Base-by-base conservation (phyloP, 2,329 filamentous ascomycete genomes). In the Setomelanomma holmii region DNA sequence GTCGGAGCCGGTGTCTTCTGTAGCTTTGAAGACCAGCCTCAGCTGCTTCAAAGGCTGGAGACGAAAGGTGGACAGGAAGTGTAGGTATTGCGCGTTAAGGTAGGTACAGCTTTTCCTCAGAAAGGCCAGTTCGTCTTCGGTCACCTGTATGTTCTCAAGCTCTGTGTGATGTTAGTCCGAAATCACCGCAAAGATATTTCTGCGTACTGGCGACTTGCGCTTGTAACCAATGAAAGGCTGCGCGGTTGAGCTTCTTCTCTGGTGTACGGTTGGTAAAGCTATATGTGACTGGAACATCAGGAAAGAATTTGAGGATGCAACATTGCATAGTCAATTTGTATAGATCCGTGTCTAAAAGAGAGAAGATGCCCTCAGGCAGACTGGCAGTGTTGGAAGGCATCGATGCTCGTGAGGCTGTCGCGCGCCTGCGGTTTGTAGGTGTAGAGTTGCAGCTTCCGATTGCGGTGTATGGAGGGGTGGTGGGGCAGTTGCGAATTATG, bases 311-410 rank as follows among this genome's bases (percentile, higher is more conserved):
- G 63, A 96, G 84, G 60, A 98, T 89, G 56, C 74, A 76, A 46
- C 74, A 96, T 88, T 99, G 95, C 95, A 99, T 99, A 17, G 95
- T 99, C 76, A 99, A 78, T 78, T 99, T 99, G 84, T 97, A 99
- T 55, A 99, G 76, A 73, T 89, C 86, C 1, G 80, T 82, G 51
- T 82, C 80, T 40, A 82, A 67, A n/a, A 82, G 70, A 2, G 79
- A 81, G 56, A 67, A 65, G 43, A 75, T 58, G 64, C 73, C 73
- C 64, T 75, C 73, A 5, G 77, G 74, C 70, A 73, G 40, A 21
- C 48, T 55, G 4, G 61, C 56, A 5, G 55, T 34, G 35, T 46
- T 40, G 7, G 47, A 40, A 17, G 64, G 66, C 69, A 74, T 74
- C 42, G 5, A 47, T 47, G 33, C 34, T 41, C 45, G 46, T 34